A percentile compares a stretch with the other conserved stretches of the same genome.
phyloP scores from a whole-genome alignment of 2,329 filamentous ascomycete genomes.

The Trichoderma breve region DNA sequence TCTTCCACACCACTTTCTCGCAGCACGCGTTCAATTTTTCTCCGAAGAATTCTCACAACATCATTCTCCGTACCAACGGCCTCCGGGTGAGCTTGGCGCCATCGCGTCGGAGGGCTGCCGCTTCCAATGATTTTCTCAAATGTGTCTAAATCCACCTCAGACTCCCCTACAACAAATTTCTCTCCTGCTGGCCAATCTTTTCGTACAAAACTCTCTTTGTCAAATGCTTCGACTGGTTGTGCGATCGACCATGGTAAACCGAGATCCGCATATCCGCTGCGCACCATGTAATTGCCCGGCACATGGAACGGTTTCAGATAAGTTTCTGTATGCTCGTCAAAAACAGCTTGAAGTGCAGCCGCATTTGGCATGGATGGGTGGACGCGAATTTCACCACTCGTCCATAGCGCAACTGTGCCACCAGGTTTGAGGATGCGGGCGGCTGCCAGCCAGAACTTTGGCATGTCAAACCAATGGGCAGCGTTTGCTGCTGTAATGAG shows the following conservation, averaged over 20 bases:
- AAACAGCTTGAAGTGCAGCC: neutral
- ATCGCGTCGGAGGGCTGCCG: neutral
- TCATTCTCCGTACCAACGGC: neutral
- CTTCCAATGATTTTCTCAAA: neutral
- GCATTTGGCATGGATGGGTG: neutral
- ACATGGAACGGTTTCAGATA: neutral
- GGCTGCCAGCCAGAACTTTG: constrained; percentile 47
- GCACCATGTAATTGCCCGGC: neutral
- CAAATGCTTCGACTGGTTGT: neutral
- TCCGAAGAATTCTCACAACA: neutral
- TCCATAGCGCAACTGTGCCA: constrained; percentile 56
- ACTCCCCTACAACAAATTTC: neutral
- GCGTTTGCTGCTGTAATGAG: constrained; percentile 38
- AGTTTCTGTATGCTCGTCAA: neutral
- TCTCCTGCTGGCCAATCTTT: neutral
- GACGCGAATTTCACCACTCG: constrained; percentile 26
- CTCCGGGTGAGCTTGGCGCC: neutral
- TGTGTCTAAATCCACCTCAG: neutral
- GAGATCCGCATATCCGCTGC: neutral
- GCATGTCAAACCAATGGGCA: constrained; percentile 59
- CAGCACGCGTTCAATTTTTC: neutral
- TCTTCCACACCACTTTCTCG: neutral
- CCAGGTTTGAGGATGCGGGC: constrained; percentile 47
- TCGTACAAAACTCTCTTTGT: neutral
- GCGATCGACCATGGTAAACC: neutral